These are phyloP conservation scores for Suhomyces wounanorum DNA, from an alignment of 1,139 yeast species.

Conservation along the genomic window DNA sequence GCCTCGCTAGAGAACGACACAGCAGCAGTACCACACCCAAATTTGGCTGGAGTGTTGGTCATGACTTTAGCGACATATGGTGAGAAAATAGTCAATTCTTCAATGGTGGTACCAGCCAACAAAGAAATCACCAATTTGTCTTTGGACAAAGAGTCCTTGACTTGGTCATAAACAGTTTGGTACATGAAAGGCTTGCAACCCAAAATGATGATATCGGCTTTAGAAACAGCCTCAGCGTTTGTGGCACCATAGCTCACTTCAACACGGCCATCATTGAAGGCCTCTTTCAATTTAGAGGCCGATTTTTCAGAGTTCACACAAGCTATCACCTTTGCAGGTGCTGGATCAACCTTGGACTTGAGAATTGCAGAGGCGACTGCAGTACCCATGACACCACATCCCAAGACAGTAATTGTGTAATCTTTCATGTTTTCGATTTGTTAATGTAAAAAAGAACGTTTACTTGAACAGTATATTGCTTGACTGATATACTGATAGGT, in stretches of 20 bases:
- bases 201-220: slow-evolving; percentile 70
- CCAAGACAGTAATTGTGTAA: slow-evolving; percentile 77
- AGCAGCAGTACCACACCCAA: slow-evolving; percentile 92
- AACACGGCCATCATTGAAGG: slow-evolving; percentile 38
- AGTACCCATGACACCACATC: slow-evolving; percentile 96
- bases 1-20: slow-evolving; percentile 65
- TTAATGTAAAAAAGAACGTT: background rate
- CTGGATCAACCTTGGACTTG: slow-evolving; percentile 48
- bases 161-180: slow-evolving; percentile 53
- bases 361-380: slow-evolving; percentile 87
- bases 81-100: slow-evolving; percentile 58
- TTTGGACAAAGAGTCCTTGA: slow-evolving; percentile 43
- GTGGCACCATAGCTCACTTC: slow-evolving; percentile 54
- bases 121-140: slow-evolving; percentile 75
- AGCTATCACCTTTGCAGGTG: slow-evolving; percentile 72
- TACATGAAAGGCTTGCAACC: slow-evolving; percentile 89
- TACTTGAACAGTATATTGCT: background rate
- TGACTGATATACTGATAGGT: background rate
- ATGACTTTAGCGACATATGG: slow-evolving; percentile 80
- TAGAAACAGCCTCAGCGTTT: slow-evolving; percentile 58
- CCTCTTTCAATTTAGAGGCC: slow-evolving; percentile 45
- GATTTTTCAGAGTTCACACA: slow-evolving; percentile 66
- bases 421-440: slow-evolving; percentile 31
- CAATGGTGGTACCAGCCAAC: slow-evolving; percentile 90
- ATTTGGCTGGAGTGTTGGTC: slow-evolving; percentile 96